Percentiles rank a stretch among this genome's conserved stretches.
These are phyloP conservation scores for Chaetomium sp. DNA, from an alignment of 2,329 filamentous ascomycete species.

Conservation along the genomic window DNA sequence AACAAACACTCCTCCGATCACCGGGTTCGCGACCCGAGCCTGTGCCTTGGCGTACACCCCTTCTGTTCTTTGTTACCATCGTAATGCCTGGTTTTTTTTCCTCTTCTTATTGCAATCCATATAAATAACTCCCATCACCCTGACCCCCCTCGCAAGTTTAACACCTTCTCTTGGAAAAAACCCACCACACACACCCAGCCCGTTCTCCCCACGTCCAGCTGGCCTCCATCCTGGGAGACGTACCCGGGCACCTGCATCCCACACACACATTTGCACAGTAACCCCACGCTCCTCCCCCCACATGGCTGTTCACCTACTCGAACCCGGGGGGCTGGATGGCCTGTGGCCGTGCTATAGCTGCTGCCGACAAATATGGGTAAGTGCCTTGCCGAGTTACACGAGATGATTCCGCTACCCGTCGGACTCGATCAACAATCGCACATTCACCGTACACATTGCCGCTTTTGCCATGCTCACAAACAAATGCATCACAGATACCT, in stretches of 20 bases:
- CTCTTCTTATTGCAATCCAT: no score
- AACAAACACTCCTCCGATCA: neutral
- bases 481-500: conserved; percentile 24
- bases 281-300: neutral
- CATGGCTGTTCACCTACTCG: conserved; percentile 6
- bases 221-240: no score
- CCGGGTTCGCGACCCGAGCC: neutral
- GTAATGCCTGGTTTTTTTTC: no score
- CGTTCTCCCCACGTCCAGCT: no score
- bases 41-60: no score
- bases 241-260: neutral
- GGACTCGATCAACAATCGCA: no score
- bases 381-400: conserved; percentile 13
- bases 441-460: no score
- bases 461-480: neutral
- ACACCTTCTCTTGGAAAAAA: no score
- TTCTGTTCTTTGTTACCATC: no score
- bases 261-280: neutral
- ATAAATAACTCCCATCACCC: no score
- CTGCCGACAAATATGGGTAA: conserved; percentile 29
- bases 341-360: conserved; percentile 30
- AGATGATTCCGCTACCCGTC: neutral
- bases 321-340: conserved; percentile 10
- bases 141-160: no score
- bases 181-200: no score